Conservation (phyloP, 2,329 filamentous ascomycete species). For the Colletotrichum siamense region DNA sequence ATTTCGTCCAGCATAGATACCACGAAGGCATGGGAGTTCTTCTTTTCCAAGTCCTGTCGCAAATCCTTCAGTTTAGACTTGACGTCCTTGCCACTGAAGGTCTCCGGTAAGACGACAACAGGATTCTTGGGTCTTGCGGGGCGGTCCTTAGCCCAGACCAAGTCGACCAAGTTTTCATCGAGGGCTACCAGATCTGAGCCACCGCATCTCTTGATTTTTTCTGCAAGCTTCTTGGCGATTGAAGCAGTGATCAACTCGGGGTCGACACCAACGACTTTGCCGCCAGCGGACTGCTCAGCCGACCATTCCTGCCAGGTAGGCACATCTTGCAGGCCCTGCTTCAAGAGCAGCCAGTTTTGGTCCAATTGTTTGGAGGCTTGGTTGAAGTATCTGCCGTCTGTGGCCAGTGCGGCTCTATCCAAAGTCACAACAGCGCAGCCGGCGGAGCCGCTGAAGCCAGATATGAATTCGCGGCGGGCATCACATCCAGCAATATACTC, state of each 20-base stretch:
- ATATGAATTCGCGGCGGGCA: conserved; percentile 88
- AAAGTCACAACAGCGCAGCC: conserved; percentile 89
- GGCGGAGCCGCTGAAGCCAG: conserved; percentile 92
- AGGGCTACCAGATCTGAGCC: conserved; percentile 79
- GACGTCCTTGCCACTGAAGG: conserved; percentile 83
- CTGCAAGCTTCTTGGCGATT: conserved; percentile 71
- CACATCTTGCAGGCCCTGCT: conserved; percentile 91
- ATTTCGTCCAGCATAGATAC: conserved; percentile 96
- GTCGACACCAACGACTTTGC: conserved; percentile 90
- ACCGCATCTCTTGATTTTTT: conserved; percentile 86
- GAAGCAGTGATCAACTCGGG: conserved; percentile 80
- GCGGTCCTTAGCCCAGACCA: conserved; percentile 80
- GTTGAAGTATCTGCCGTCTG: conserved; percentile 97
- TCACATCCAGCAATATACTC: conserved; percentile 99
- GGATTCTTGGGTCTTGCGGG: conserved; percentile 78
- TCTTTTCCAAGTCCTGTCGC: conserved; percentile 90
- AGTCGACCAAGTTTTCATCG: conserved; percentile 84
- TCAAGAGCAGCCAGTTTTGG: conserved; percentile 87
- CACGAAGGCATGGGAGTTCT: conserved; percentile 84
- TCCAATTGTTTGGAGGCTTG: conserved; percentile 93
- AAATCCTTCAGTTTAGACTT: conserved; percentile 84
- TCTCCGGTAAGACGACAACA: conserved; percentile 72
- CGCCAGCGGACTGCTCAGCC: conserved; percentile 82
- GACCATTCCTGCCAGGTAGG: conserved; percentile 98
- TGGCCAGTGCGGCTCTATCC: conserved; percentile 87